These are phyloP conservation scores for Leucosporidium yakuticum DNA, from an alignment of 768 basidiomycete species.

Conservation along the genomic window DNA sequence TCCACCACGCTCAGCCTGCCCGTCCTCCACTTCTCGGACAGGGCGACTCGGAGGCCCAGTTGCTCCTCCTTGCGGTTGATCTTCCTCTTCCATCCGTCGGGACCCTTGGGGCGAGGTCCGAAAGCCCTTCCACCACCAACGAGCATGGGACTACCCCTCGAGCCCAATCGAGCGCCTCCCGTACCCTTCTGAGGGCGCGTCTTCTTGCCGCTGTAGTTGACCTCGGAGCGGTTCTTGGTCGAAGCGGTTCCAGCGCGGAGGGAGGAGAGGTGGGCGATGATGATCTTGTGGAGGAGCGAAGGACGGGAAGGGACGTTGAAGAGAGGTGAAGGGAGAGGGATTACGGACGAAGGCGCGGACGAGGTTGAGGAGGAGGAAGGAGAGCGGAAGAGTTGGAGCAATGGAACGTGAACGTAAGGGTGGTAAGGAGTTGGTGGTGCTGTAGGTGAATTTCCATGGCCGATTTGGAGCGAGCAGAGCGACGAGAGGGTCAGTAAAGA, in stretches of 20 bases:
- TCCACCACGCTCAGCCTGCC: slow-evolving; percentile 68
- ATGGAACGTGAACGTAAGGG: slow-evolving; percentile 35
- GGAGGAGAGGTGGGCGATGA: slow-evolving; percentile 77
- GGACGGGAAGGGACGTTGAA: slow-evolving; percentile 83
- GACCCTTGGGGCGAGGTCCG: slow-evolving; percentile 64
- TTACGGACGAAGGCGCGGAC: slow-evolving; percentile 20
- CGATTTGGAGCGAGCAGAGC: no score
- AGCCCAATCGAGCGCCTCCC: slow-evolving; percentile 83
- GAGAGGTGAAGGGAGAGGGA: slow-evolving; percentile 52
- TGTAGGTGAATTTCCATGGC: not conserved
- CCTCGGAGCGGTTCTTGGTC: slow-evolving; percentile 87
- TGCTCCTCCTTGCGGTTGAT: slow-evolving; percentile 86
- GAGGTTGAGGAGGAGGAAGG: not conserved
- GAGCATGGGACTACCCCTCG: slow-evolving; percentile 76
- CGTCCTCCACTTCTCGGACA: slow-evolving; percentile 75
- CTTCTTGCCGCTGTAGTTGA: slow-evolving; percentile 81
- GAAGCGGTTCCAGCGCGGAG: slow-evolving; percentile 86
- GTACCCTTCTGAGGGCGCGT: slow-evolving; percentile 86
- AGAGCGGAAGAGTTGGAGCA: slow-evolving; percentile 27
- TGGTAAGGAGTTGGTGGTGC: slow-evolving; percentile 11
- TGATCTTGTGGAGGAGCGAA: slow-evolving; percentile 88
- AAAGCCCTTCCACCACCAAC: slow-evolving; percentile 89
- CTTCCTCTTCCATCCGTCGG: slow-evolving; percentile 79
- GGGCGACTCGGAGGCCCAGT: slow-evolving; percentile 85
- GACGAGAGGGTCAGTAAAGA: no score